These are phyloP conservation scores for Sporisorium reilianum DNA, from an alignment of 1,284 basidiomycete genomes.

Conservation along the genomic window DNA sequence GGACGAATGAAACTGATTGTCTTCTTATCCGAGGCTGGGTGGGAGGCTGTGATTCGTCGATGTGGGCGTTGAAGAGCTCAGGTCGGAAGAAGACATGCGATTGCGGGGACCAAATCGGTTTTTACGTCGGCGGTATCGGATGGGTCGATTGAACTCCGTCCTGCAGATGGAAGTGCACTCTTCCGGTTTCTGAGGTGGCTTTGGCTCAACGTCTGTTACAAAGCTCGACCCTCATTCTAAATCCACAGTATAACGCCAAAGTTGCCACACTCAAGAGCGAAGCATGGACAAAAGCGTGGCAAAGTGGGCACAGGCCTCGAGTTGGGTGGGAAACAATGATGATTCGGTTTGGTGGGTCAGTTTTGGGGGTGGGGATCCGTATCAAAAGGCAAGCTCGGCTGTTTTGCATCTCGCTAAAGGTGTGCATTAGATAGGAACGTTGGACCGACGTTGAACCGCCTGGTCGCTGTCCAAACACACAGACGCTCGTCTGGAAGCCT, in stretches of 20 bases:
- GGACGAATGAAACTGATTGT: slow-evolving; percentile 8
- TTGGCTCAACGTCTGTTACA: no score
- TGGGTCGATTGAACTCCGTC: background rate
- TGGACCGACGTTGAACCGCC: background rate
- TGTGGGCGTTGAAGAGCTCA: background rate
- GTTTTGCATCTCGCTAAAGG: slow-evolving; percentile 2
- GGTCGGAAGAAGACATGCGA: background rate
- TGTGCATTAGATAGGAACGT: slow-evolving; percentile 7
- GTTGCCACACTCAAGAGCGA: no score
- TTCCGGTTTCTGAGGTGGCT: no score
- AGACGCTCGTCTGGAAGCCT: no score
- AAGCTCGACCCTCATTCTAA: no score
- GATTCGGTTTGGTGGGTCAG: background rate
- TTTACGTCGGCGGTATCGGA: slow-evolving; percentile 11
- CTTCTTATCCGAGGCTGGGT: slow-evolving; percentile 1
- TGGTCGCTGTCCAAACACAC: no score
- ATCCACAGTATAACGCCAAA: no score
- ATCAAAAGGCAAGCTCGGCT: no score
- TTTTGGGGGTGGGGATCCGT: background rate
- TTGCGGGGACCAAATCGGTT: slow-evolving; percentile 7
- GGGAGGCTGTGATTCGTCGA: background rate
- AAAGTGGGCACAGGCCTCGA: background rate
- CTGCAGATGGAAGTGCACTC: background rate
- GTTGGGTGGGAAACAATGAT: background rate
- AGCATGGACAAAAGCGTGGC: no score